Conservation (phyloP, 441 rosid genomes). For the Manihot esculenta region DNA sequence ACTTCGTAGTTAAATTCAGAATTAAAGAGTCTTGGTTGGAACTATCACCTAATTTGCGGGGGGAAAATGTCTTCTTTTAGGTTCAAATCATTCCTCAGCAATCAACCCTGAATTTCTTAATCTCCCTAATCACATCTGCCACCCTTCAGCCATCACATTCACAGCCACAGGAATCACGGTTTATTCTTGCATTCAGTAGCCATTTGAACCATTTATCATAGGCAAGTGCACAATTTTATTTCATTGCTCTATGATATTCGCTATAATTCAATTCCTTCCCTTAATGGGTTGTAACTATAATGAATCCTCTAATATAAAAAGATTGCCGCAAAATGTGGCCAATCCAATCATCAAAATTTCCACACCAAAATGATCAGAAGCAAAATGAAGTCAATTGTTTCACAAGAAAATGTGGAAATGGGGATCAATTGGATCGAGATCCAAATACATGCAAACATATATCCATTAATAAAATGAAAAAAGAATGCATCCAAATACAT, state of each 20-base stretch:
- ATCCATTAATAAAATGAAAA: not conserved
- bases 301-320: not conserved
- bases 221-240: not conserved
- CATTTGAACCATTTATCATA: not conserved
- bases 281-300: not conserved
- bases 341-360: slow-evolving; percentile 13
- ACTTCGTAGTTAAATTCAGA: not conserved
- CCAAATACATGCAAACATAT: not conserved
- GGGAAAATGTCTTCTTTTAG: too few species aligned
- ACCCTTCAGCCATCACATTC: not conserved
- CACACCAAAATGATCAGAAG: slow-evolving; percentile 4
- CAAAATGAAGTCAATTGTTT: not conserved
- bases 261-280: too few species aligned
- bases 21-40: not conserved
- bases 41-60: too few species aligned
- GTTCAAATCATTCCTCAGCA: not conserved
- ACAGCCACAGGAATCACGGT: not conserved
- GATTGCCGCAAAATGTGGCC: not conserved
- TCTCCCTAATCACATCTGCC: not conserved
- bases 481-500: not conserved
- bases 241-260: not conserved
- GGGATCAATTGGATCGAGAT: not conserved
- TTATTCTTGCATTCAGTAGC: not conserved
- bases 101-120: not conserved
- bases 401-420: not conserved